Base-by-base conservation (phyloP, 2,329 filamentous ascomycete genomes). In the Canariomyces notabilis region DNA sequence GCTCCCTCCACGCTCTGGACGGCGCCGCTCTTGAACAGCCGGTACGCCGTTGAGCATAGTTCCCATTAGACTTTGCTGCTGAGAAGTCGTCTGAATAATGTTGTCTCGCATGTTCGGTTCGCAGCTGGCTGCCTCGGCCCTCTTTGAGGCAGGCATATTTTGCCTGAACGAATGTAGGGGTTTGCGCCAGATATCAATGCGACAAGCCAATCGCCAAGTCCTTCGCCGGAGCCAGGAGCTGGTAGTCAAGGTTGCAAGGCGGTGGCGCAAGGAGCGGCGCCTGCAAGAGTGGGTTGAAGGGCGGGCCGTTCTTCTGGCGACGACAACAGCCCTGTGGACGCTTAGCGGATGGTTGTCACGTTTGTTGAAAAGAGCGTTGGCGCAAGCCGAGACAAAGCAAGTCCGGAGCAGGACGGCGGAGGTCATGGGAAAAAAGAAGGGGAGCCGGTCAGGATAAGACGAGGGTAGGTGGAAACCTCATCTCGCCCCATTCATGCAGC, bases 351-450 rank as follows among this genome's bases (percentile, higher is more conserved):
- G 67, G 54, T 64, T 61, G 54, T 74, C 68, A 65, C 73, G 59
- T 53, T 53, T 51, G 48, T 57, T 52, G 45, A 71, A 64, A 59
- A 74, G 64, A 62, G 67, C 58, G 63, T 64, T 65, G 57, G 69
- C 69, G 59, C 64, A 70, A 58, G 69, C 67, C 62, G 72, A 68
- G 56, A 67, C 61, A 59, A 69, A 67, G 61, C 73, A 76, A 54
- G 73, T 64, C 61, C 67, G 64, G 48, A 75, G 59, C 51, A 74
- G 66, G 59, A 68, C 69, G 58, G 57, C 55, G 52, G 63, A 65
- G 59, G 68, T 73, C 74, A 77, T 77, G 69, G 50, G 38, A 44
- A 48, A 65, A 60, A 62, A 59, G 57, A 48, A 46, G 40, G 26
- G 41, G 42, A 47, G 50, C 42, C 45, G 37, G 26, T 51, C 51